Conservation (phyloP, 1,139 yeast genomes). For the Lodderomyces elongisporus region DNA sequence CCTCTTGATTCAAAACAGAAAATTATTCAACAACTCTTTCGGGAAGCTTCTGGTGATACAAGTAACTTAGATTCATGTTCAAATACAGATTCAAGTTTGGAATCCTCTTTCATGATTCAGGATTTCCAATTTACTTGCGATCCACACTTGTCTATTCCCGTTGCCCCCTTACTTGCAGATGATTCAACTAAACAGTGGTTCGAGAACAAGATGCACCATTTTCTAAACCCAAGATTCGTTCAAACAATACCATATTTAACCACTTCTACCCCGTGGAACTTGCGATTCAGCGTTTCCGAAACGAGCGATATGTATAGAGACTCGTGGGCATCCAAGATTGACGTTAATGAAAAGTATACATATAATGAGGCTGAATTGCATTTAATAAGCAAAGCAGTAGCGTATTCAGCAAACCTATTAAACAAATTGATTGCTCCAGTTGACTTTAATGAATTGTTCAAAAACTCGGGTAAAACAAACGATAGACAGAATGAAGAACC, state of each 20-base stretch:
- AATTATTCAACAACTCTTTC: constrained; percentile 11
- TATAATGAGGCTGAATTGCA: constrained; percentile 37
- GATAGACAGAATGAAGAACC: constrained; percentile 5
- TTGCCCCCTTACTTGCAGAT: constrained; percentile 60
- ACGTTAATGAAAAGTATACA: constrained; percentile 48
- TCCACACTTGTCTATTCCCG: constrained; percentile 35
- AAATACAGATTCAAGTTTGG: too few relatives aligned
- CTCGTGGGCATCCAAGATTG: constrained; percentile 46
- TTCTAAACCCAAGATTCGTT: constrained; percentile 23
- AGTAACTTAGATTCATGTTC: constrained; percentile 4
- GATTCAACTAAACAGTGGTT: constrained; percentile 48
- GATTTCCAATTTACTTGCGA: constrained; percentile 31
- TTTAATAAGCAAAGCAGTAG: constrained; percentile 27
- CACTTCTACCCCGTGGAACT: constrained; percentile 43
- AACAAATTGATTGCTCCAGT: constrained; percentile 26
- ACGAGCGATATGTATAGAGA: constrained; percentile 26
- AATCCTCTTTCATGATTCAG: constrained; percentile 9
- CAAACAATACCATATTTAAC: constrained; percentile 57
- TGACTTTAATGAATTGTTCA: constrained; percentile 17
- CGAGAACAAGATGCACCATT: constrained; percentile 20
- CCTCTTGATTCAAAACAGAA: constrained; percentile 18
- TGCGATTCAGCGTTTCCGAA: constrained; percentile 33
- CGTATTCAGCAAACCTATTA: constrained; percentile 26
- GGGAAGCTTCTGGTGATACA: too few relatives aligned
- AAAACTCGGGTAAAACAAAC: constrained; percentile 10